These are phyloP conservation scores for Pythium insidiosum DNA, from an alignment of 352 stramenopile species.

Conservation along the genomic window DNA sequence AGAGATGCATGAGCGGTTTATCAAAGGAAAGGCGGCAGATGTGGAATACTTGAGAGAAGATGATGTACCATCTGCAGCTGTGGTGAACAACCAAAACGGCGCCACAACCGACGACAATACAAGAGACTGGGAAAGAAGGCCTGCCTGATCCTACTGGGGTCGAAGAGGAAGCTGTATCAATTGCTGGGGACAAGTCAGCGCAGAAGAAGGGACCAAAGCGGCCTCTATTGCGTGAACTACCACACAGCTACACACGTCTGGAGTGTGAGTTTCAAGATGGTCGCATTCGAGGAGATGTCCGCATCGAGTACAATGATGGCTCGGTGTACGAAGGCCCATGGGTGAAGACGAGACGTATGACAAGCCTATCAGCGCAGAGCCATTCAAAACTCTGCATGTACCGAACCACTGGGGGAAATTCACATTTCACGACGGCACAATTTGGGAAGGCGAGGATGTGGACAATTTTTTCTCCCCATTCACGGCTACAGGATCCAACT, in stretches of 20 bases:
- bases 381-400: constrained; percentile 37
- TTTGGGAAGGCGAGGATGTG: constrained; percentile 70
- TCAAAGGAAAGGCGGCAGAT: constrained; percentile 51
- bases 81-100: too few species aligned
- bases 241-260: constrained; percentile 59
- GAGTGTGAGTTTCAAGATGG: constrained; percentile 72
- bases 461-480: constrained; percentile 82
- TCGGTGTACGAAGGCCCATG: constrained; percentile 76
- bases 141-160: too few species aligned
- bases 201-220: constrained; percentile 10
- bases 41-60: constrained; percentile 51
- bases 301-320: constrained; percentile 73
- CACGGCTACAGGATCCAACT: constrained; percentile 43
- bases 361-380: constrained; percentile 29
- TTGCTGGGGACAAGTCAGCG: background rate
- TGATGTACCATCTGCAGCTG: background rate
- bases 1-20: constrained; percentile 54
- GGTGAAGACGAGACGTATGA: constrained; percentile 52
- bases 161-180: too few species aligned
- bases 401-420: constrained; percentile 69
- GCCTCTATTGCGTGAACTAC: constrained; percentile 24
- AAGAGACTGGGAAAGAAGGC: constrained; percentile 1
- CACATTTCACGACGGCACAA: constrained; percentile 50
- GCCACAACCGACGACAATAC: too few species aligned
- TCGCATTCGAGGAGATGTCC: constrained; percentile 44